phyloP scores from a whole-genome alignment of 495 filamentous ascomycete genomes.

The Chlorociboria aeruginascens region DNA sequence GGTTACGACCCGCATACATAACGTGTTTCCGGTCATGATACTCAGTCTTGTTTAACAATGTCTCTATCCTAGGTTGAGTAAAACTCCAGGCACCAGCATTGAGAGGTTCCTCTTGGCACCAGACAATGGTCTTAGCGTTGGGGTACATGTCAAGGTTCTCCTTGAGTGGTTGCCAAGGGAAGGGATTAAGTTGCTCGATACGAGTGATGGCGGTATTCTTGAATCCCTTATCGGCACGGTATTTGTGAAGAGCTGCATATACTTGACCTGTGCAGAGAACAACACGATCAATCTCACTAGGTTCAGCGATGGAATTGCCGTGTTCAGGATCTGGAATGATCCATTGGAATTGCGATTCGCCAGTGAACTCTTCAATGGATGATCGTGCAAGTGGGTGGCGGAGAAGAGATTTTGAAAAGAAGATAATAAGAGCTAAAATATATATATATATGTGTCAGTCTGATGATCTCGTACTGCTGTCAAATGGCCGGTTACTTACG shows the following conservation, averaged over 20 bases:
- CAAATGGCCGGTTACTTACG: constrained; percentile 44
- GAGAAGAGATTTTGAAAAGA: constrained; percentile 93
- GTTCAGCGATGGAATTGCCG: constrained; percentile 52
- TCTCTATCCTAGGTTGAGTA: constrained; percentile 92
- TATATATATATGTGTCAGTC: neutral
- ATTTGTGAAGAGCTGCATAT: constrained; percentile 78
- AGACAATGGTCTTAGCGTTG: constrained; percentile 93
- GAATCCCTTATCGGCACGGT: constrained; percentile 73
- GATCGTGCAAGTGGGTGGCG: constrained; percentile 88
- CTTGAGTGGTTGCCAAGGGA: constrained; percentile 93
- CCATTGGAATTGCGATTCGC: constrained; percentile 88
- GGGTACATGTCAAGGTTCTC: constrained; percentile 94
- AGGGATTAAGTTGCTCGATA: constrained; percentile 94
- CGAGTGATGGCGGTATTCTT: constrained; percentile 87
- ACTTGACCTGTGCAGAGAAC: constrained; percentile 94
- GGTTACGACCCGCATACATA: constrained; percentile 88
- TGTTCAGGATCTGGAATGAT: constrained; percentile 86
- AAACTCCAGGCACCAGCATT: constrained; percentile 95
- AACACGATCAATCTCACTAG: constrained; percentile 88
- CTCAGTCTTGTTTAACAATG: constrained; percentile 78
- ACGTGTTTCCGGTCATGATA: constrained; percentile 89
- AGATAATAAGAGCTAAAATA: constrained; percentile 68
- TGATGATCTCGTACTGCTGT: neutral
- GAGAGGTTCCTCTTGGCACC: constrained; percentile 92
- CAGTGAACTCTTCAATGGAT: constrained; percentile 76